Conservation (phyloP, 2,329 filamentous ascomycete species). For the Stagonosporopsis tanaceti region DNA sequence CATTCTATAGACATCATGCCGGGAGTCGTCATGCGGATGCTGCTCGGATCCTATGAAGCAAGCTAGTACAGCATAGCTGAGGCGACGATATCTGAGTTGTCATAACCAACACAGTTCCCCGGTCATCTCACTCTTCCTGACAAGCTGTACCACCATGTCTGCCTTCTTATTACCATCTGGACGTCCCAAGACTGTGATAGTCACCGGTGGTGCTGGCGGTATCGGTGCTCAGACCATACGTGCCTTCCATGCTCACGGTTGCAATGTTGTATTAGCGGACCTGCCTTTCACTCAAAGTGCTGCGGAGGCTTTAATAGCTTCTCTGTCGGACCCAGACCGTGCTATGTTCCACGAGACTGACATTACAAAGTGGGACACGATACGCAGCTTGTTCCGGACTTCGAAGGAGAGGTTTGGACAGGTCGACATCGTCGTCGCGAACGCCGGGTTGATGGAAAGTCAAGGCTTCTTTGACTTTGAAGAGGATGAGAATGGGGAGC, state of each 20-base stretch:
- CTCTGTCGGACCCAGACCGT: constrained; percentile 34
- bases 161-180: constrained; percentile 14
- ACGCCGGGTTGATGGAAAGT: constrained; percentile 54
- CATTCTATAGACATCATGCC: background rate
- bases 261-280: constrained; percentile 53
- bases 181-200: constrained; percentile 48
- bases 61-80: background rate
- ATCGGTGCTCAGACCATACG: constrained; percentile 54
- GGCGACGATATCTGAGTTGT: background rate
- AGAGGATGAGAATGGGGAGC: constrained; percentile 39
- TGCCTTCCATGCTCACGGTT: constrained; percentile 48
- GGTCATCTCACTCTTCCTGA: background rate
- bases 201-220: constrained; percentile 53
- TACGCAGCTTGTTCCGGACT: constrained; percentile 45
- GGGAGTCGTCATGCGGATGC: background rate
- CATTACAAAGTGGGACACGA: constrained; percentile 49
- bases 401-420: constrained; percentile 45
- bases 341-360: constrained; percentile 50
- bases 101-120: background rate
- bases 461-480: constrained; percentile 44
- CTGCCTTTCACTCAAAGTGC: constrained; percentile 32
- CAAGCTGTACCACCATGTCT: background rate
- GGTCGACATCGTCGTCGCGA: constrained; percentile 54
- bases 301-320: constrained; percentile 41
- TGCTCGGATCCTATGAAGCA: background rate